Conservation (phyloP, 2,329 filamentous ascomycete genomes). For the Aspergillus ibericus region DNA sequence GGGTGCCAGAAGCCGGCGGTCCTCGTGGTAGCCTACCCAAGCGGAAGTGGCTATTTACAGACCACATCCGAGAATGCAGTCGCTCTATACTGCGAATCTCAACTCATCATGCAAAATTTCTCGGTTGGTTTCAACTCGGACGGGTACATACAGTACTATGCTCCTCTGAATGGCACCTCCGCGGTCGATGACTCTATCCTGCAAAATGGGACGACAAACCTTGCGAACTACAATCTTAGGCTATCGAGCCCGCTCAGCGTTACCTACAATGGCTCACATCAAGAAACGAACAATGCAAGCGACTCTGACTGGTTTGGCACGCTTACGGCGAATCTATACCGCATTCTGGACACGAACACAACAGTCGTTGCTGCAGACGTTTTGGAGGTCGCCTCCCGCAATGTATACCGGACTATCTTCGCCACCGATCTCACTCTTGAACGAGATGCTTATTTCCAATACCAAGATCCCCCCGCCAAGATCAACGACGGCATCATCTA, state of each 20-base stretch:
- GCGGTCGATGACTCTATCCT: constrained; percentile 15
- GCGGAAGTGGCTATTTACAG: not conserved
- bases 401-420: constrained; percentile 19
- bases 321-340: constrained; percentile 16
- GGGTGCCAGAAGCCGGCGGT: constrained; percentile 1
- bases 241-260: constrained; percentile 2
- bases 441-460: constrained; percentile 15
- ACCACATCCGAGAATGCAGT: not conserved
- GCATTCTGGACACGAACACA: not conserved
- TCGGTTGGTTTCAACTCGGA: constrained; percentile 12
- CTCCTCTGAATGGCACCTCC: constrained; percentile 7
- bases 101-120: constrained; percentile 15
- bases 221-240: constrained; percentile 14
- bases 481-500: constrained; percentile 5
- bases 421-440: constrained; percentile 17
- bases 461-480: not conserved
- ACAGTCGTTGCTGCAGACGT: not conserved
- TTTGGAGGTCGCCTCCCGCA: constrained; percentile 7
- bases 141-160: constrained; percentile 13
- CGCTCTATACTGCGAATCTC: constrained; percentile 15
- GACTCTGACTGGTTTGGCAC: constrained; percentile 13
- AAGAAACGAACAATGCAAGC: not conserved
- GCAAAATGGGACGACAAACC: constrained; percentile 16
- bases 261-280: not conserved
- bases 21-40: constrained; percentile 4